Percentiles rank a stretch among this genome's conserved stretches.
Conservation (phyloP, 257 asterid species). For the Fraxinus cuspidata region DNA sequence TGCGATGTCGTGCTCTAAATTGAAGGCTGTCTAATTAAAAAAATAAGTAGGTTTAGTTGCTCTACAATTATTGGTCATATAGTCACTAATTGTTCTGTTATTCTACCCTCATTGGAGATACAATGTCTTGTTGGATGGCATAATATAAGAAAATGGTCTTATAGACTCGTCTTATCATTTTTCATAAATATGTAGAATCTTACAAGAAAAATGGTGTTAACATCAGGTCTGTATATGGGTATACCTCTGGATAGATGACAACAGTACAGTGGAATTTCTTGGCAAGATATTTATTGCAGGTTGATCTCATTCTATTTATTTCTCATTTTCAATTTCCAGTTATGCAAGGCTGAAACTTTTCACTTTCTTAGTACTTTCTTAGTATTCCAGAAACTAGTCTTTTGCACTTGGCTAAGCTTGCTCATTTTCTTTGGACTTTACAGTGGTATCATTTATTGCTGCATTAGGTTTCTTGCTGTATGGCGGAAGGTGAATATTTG, state of each 20-base stretch:
- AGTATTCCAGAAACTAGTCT: not conserved
- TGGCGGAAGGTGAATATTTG: conserved; percentile 81
- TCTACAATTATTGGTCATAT: not conserved
- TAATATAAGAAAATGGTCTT: not conserved
- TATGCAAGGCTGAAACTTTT: not conserved
- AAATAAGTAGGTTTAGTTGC: not conserved
- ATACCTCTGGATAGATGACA: conserved; percentile 70
- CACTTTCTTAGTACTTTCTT: conserved; percentile 27
- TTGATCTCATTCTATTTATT: conserved; percentile 28
- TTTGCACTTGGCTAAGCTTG: conserved; percentile 26
- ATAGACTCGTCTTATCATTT: not conserved
- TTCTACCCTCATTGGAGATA: not conserved
- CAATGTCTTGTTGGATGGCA: not conserved
- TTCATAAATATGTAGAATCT: conserved; percentile 8
- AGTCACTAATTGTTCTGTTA: not conserved
- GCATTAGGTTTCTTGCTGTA: conserved; percentile 89
- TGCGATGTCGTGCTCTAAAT: not conserved
- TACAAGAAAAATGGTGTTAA: conserved; percentile 21
- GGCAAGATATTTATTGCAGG: conserved; percentile 76
- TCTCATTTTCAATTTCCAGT: conserved; percentile 12
- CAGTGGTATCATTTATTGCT: conserved; percentile 85
- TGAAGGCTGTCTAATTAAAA: not conserved
- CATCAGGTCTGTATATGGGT: conserved; percentile 78
- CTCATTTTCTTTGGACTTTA: conserved; percentile 40
- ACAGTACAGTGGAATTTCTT: conserved; percentile 49